Base-by-base conservation (phyloP, 2,329 filamentous ascomycete genomes). In the Fusarium agapanthi region DNA sequence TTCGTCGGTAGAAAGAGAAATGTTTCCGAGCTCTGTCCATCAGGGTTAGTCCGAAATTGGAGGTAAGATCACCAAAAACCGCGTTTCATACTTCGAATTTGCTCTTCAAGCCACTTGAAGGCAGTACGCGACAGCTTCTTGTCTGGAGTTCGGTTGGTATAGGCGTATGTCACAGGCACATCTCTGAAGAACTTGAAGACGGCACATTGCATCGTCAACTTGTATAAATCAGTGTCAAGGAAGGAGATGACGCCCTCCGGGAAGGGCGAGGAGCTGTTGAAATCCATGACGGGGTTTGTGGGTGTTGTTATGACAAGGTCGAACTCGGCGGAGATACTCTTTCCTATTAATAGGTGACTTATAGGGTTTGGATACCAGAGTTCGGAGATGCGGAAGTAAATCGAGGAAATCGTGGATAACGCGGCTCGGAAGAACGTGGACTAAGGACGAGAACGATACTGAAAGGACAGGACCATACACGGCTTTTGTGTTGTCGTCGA, bases 131-230 rank as follows among this genome's bases (percentile, higher is more conserved):
- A 97, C 66, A 99, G 86, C 81, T 95, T 95, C 90, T 98, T 97
- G 69, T 97, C 91, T 13, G 94, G 94, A 3, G 96, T 99, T 56
- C 96, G 92, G 81, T 99, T 99, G 57, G 95, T 98, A 84, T 97
- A 98, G 67, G 93, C 90, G 80, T 98, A 99, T 6, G 93, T 95
- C 65, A 98, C 96, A 48, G 91, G 89, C 77, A 90, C 85, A 65
- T 95, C 87, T 38, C 92, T 92, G 82, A 97, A 98, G 85, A 95
- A 97, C 83, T 97, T 97, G 75, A 97, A 88, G 73, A 98, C 92
- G 69, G 95, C 95, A 80, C 93, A 97, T 91, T 99, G 96, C 96
- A 99, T 99, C 26, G 96, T 99, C 83, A 99, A 84, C 84, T 99
- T 99, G 89, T 98, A 99, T 69, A 99, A 80, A 75, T 92, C 90